Base-by-base conservation (phyloP, 2,329 filamentous ascomycete species). In the Apiospora saccharicola region DNA sequence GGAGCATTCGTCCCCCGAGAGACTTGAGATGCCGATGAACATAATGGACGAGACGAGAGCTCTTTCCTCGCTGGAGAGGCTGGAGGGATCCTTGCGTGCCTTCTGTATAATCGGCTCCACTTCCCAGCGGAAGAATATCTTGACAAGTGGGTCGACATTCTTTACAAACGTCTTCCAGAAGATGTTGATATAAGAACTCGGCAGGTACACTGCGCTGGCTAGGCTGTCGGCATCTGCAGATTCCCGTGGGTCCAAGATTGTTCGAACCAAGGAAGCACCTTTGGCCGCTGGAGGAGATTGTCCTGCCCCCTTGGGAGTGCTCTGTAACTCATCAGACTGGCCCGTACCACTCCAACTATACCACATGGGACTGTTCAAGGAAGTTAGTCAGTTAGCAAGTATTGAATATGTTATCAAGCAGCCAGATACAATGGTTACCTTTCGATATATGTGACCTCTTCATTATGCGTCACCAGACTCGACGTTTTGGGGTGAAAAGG, bases 401-500 rank as follows among this genome's bases (percentile, higher is more conserved):
- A 3, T 12, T 22, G n/a, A n/a, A 37, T 41, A 1, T 5, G 34
- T 5, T 64, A 7, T 14, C 19, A 41, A 64, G 57, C 19, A 12
- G 19, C 12, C 16, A 8, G 30, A 19, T n/a, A 41, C 53, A 7
- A 24, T 10, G 22, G 14, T 24, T 64, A 64, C 57, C 57, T 64
- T 64, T 64, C 57, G 19, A 64, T 64, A 3, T 64, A 64, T 19
- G 57, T 64, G 19, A 64, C 57, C 7, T 64, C 57, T 41, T 64
- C 57, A 41, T 64, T 64, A 24, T 64, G 57, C 57, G 34, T 41
- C 16, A 64, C 61, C n/a, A 41, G 30, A 44, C 34, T n/a, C 34
- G 44, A 49, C 4, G 37, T 53, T 19, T 71, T 71, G 70, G 70
- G 30, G 16, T 67, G 44, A 12, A 68, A 47, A 12, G 30, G 70